Evolutionary conservation across 2,329 filamentous ascomycete genomes (phyloP), one percentile per base, ranked within the genome.

Genomic region (Neurospora sp.): DNA sequence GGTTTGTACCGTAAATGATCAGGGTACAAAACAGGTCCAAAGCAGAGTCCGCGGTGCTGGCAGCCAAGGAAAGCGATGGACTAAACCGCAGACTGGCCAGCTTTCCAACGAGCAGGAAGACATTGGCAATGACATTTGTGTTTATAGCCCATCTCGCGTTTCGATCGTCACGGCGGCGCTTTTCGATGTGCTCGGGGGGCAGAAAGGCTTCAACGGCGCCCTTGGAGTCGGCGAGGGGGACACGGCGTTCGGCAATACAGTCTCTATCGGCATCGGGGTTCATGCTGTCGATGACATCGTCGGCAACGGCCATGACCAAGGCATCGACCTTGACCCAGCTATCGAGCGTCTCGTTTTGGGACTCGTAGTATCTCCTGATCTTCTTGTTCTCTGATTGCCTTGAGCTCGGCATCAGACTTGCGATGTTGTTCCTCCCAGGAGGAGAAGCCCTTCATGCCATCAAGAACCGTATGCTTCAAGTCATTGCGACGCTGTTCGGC

Each of bases 1-100:
- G 82, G 73, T 87, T 89, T 2, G 87, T 89, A 0, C 82, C 82
- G 85, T 86, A 89, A 33, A 89, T 84, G 70, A 89, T 89, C 42
- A 85, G 77, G 0, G 87, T 89, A 75, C 86, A 88, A 2, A 89
- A 81, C 19, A 89, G 79, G 72, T 89, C 87, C 19, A 89, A 80
- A 1, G 85, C 86, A 1, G 86, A 88, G 76, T 90, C 87, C 15
- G 89, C 85, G 10, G 89, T 81, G 23, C 86, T 88, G 11, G 87
- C 87, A 40, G 89, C 84, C 19, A 90, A 81, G 1, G 87, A 89
- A 7, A 90, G 81, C 0, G 87, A 90, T 67, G 72, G 73, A 13
- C 71, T 73, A 38, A 73, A 74, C 33, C 70, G 71, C 66, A 73
- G 68, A 38, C 71, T 72, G 17, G 71, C 58, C 5, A 74, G 62